Conservation (phyloP, 345 rosid species). For the Cardamine occulta region DNA sequence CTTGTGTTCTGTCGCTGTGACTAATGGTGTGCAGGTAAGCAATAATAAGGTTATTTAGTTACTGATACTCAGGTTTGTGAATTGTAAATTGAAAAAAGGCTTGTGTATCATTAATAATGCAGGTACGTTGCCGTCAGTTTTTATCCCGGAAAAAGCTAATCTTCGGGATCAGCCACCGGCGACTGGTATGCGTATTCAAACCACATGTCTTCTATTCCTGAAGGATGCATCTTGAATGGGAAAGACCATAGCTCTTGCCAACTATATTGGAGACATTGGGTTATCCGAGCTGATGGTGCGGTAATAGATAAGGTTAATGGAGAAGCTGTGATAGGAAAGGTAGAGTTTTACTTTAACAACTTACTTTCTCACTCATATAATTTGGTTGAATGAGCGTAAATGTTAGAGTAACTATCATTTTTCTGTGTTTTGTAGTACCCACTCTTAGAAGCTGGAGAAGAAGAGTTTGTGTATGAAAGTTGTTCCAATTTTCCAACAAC, state of each 20-base stretch:
- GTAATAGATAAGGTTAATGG: conserved; percentile 50
- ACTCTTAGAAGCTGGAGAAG: conserved; percentile 60
- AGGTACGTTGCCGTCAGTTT: conserved; percentile 87
- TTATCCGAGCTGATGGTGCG: conserved; percentile 55
- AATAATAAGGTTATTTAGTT: neutral
- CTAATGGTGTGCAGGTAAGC: conserved; percentile 78
- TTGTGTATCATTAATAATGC: neutral
- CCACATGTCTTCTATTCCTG: conserved; percentile 78
- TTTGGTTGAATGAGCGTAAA: neutral
- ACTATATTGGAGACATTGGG: conserved; percentile 71
- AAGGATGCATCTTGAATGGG: conserved; percentile 68
- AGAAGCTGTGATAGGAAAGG: conserved; percentile 82
- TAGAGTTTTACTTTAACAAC: neutral
- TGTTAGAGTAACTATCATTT: neutral
- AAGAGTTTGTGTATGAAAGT: conserved; percentile 82
- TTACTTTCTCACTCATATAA: neutral
- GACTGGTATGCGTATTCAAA: conserved; percentile 69
- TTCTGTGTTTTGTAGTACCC: conserved; percentile 54
- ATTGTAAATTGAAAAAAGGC: neutral
- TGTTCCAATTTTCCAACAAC: conserved; percentile 46
- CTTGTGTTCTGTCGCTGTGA: conserved; percentile 71
- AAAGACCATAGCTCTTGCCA: conserved; percentile 68
- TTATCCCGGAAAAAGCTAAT: conserved; percentile 66
- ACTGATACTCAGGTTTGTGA: conserved; percentile 12
- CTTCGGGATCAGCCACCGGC: conserved; percentile 40